Percentiles rank a stretch among this genome's conserved stretches.
Conservation (phyloP, 2,329 filamentous ascomycete species). For the Aspergillus sp. region DNA sequence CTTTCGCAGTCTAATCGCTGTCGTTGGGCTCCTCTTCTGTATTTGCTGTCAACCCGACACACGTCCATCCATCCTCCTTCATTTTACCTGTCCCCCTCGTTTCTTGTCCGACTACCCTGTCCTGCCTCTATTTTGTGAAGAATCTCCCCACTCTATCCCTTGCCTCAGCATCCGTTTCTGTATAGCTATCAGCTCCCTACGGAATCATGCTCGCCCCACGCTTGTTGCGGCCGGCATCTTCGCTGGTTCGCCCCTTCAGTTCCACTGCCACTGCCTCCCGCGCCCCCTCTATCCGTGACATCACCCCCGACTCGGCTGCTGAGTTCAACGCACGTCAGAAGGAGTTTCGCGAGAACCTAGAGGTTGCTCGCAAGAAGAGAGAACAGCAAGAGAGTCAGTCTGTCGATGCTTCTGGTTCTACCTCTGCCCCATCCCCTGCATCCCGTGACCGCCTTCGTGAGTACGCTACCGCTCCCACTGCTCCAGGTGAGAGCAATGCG, state of each 20-base stretch:
- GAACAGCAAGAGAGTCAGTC: conserved; percentile 82
- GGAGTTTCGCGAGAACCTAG: conserved; percentile 80
- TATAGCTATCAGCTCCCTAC: neutral
- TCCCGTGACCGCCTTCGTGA: conserved; percentile 39
- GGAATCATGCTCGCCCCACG: conserved; percentile 47
- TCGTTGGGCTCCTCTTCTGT: neutral
- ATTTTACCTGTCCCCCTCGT: neutral
- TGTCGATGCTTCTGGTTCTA: conserved; percentile 51
- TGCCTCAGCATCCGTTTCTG: neutral
- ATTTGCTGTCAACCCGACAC: neutral
- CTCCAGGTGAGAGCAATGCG: conserved; percentile 50
- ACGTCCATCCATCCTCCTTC: neutral
- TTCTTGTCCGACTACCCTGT: neutral
- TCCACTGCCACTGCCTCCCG: conserved; percentile 54
- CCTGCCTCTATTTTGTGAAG: neutral
- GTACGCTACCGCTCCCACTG: conserved; percentile 45
- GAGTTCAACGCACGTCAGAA: conserved; percentile 82
- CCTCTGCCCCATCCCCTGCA: conserved; percentile 39
- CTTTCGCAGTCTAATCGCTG: conserved; percentile 11
- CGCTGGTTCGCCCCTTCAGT: conserved; percentile 60
- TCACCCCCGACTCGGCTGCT: conserved; percentile 70
- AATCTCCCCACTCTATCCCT: neutral
- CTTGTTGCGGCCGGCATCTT: conserved; percentile 52
- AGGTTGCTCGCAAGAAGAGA: conserved; percentile 73
- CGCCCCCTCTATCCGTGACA: conserved; percentile 81